These are phyloP conservation scores for Excoecaria cochinchinensis DNA, from an alignment of 345 rosid genomes.

Conservation along the genomic window DNA sequence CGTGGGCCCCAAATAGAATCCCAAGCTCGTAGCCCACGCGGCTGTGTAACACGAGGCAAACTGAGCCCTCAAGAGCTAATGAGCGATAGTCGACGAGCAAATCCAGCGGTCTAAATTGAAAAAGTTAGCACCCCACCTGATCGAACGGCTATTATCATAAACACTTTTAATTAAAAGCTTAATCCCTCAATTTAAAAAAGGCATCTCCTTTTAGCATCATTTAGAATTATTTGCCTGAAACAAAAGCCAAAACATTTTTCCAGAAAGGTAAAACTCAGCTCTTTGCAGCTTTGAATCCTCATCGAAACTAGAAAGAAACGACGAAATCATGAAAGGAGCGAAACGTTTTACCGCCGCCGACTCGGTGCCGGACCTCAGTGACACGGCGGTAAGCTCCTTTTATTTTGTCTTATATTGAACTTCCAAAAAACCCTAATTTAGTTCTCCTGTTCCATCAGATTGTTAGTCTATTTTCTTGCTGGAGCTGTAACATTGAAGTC, in stretches of 20 bases:
- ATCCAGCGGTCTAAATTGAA: conserved; percentile 41
- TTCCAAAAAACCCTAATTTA: conserved; percentile 25
- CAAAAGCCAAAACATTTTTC: conserved; percentile 9
- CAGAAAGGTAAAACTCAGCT: conserved; percentile 3
- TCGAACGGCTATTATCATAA: conserved; percentile 32
- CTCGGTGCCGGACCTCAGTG: conserved; percentile 44
- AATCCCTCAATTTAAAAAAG: conserved; percentile 1
- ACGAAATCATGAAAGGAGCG: conserved; percentile 53
- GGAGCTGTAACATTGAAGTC: neutral
- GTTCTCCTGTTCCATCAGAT: neutral
- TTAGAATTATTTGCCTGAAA: conserved; percentile 5
- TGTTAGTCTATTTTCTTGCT: neutral
- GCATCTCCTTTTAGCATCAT: neutral
- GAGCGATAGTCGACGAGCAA: neutral
- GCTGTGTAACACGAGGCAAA: neutral
- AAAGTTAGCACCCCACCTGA: conserved; percentile 40
- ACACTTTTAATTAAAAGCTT: conserved; percentile 9
- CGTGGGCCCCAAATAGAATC: neutral
- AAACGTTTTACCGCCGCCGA: conserved; percentile 66
- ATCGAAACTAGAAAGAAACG: neutral
- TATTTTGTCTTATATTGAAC: neutral
- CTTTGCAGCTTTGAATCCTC: conserved; percentile 11
- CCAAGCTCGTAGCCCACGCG: conserved; percentile 24
- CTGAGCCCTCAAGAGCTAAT: neutral
- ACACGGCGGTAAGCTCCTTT: conserved; percentile 54